phyloP scores from a whole-genome alignment of 2,329 filamentous ascomycete genomes.

The Ophiostoma sp. region DNA sequence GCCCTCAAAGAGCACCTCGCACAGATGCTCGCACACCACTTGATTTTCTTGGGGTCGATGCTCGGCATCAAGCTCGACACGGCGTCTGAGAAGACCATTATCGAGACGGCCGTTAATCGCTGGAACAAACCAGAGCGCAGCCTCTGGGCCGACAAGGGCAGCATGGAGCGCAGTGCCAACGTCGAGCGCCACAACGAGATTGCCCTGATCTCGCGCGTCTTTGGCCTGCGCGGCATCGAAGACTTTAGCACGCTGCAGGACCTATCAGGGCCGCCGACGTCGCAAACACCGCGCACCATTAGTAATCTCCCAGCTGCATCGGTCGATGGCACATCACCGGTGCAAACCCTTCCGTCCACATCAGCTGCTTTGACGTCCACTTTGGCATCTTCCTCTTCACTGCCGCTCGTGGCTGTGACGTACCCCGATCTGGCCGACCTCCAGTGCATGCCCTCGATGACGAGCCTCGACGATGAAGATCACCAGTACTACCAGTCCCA shows the following conservation, averaged over 20 bases:
- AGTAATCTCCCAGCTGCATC: neutral
- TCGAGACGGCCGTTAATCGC: conserved; percentile 30
- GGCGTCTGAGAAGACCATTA: conserved; percentile 30
- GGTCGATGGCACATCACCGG: neutral
- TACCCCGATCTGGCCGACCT: conserved; percentile 26
- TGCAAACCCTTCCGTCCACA: neutral
- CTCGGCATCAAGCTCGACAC: conserved; percentile 33
- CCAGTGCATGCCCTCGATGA: conserved; percentile 22
- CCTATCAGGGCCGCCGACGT: conserved; percentile 1
- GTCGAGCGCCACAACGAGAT: neutral
- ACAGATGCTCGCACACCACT: conserved; percentile 33
- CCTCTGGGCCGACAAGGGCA: conserved; percentile 27
- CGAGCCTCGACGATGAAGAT: conserved; percentile 20
- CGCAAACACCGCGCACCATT: conserved; percentile 6
- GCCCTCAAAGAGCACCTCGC: conserved; percentile 34
- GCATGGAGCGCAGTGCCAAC: neutral
- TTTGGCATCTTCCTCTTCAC: neutral
- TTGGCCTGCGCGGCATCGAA: conserved; percentile 2
- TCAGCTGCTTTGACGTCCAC: neutral
- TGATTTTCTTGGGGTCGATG: conserved; percentile 32
- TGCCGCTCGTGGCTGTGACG: conserved; percentile 27
- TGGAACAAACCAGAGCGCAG: conserved; percentile 33
- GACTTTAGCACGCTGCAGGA: neutral
- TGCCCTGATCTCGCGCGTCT: conserved; percentile 9
- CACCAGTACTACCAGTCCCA: neutral